Evolutionary conservation across 139 green algal species (phyloP), one percentile per base, ranked within the genome.

Genomic region (Chlorella sp.): DNA sequence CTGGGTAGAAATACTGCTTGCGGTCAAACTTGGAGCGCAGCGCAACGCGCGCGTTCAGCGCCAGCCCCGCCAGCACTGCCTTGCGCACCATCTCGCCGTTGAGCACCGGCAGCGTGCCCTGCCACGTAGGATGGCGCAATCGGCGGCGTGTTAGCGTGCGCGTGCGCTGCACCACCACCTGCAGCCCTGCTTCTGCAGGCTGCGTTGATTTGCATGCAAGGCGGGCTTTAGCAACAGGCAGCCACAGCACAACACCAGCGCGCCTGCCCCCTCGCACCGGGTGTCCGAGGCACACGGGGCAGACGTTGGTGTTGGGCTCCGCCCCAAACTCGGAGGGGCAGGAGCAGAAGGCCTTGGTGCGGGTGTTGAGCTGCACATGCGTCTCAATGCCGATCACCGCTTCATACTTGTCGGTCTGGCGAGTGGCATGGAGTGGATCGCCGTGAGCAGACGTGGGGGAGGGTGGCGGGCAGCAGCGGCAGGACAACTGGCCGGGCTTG

Each of bases 1-100:
- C 97, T 30, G 96, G 88, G 81, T 99, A 99, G 85, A 99, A 99
- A 93, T 99, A 99, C 89, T 99, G 83, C 91, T 99, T 99, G 80
- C 97, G 92, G 91, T 99, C 97, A 93, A 99, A 99, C 88, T 98
- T 98, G 51, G 94, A 97, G 23, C 55, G n/a, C 12, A 71, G 90
- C 6, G 89, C 86, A n/a, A 99, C 93, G 26, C 83, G 78, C 65
- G 89, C 94, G 71, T 94, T 88, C 44, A 99, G 91, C 17, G 97
- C 97, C 34, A 99, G 84, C 6, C 96, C 95, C 39, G 94, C 91
- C 34, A 89, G 67, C n/a, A 98, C 80, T 3, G 88, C 94, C 62
- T 96, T 93, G 15, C 85, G 85, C 56, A 98, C 93, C 21, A 94
- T 89, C 51, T 93, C 93, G 4, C 68, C 55, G 76, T 97, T 98